Evolutionary conservation across 805 yeast species (phyloP).

Genomic region (Nakazawaea pomicola): DNA sequence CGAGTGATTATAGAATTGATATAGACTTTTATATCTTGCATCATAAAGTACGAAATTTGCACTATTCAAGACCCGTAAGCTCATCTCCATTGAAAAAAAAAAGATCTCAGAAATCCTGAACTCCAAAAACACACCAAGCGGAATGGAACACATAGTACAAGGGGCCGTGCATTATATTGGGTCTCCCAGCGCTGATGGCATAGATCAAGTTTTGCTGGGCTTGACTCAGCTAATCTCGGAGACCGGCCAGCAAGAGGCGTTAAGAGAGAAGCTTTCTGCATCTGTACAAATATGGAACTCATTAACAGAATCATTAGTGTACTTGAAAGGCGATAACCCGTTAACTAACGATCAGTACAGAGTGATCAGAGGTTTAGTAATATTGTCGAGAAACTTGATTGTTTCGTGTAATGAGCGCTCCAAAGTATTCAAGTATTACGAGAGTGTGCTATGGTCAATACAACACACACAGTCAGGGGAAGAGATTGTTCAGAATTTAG

Average conservation of each 20-base stretch:
- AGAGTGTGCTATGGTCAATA: background rate
- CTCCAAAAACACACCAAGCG: no score
- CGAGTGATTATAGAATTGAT: no score
- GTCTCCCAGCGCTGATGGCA: no score
- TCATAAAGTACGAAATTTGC: no score
- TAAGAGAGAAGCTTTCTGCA: background rate
- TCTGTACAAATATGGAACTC: background rate
- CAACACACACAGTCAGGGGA: background rate
- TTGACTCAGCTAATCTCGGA: slow-evolving; percentile 18
- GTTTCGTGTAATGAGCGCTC: slow-evolving; percentile 14
- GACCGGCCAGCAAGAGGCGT: slow-evolving; percentile 6
- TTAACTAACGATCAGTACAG: slow-evolving; percentile 14
- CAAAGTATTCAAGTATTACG: background rate
- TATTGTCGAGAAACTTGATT: slow-evolving; percentile 20
- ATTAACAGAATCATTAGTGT: background rate
- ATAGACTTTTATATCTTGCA: no score
- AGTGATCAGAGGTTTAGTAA: slow-evolving; percentile 19
- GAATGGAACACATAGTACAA: no score
- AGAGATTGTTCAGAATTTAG: slow-evolving; percentile 3
- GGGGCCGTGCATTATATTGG: no score
- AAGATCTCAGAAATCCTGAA: no score
- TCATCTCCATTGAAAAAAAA: no score
- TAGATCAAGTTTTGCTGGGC: background rate
- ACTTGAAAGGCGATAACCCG: background rate
- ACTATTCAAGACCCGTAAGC: no score